A percentile compares a stretch with the other conserved stretches of the same genome.
Evolutionary conservation across 2,329 filamentous ascomycete species (phyloP).

Genomic region (Penicillium crustosum): DNA sequence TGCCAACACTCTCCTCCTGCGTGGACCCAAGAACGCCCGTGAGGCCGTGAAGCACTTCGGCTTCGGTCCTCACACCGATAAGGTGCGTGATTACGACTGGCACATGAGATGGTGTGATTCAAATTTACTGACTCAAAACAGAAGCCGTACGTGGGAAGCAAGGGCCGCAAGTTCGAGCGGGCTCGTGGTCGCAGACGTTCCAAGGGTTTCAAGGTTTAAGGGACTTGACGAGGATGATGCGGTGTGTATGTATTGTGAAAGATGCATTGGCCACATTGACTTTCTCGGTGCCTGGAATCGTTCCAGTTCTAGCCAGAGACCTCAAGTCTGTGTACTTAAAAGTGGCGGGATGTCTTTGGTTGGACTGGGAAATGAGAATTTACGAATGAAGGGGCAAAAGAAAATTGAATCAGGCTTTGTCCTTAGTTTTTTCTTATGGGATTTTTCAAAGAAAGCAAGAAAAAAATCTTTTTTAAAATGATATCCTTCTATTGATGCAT

Average conservation of each 20-base stretch:
- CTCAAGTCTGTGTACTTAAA: conserved; percentile 28
- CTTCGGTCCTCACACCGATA: conserved; percentile 95
- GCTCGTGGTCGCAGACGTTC: conserved; percentile 98
- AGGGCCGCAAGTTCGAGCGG: conserved; percentile 99
- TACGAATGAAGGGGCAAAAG: conserved; percentile 29
- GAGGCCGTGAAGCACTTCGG: conserved; percentile 99
- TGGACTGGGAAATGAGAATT: conserved; percentile 23
- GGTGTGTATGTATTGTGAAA: conserved; percentile 17
- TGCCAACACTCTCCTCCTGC: conserved; percentile 93
- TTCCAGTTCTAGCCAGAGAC: conserved; percentile 20
- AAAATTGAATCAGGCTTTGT: conserved; percentile 32
- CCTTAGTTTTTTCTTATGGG: conserved; percentile 28
- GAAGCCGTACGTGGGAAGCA: conserved; percentile 97
- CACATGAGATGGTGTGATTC: not conserved
- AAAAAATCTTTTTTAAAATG: conserved; percentile 12
- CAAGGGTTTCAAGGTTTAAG: conserved; percentile 99
- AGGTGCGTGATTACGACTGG: conserved; percentile 58
- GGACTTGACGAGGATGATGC: conserved; percentile 18
- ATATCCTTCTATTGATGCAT: not conserved
- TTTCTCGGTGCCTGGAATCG: conserved; percentile 17
- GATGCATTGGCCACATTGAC: conserved; percentile 13
- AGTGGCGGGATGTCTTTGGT: conserved; percentile 23
- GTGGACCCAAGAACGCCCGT: conserved; percentile 96
- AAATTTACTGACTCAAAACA: conserved; percentile 39
- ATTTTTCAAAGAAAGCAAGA: conserved; percentile 23